Evolutionary conservation across 2,329 filamentous ascomycete genomes (phyloP), one percentile per base, ranked within the genome.

Genomic region (Neonectria ditissima): DNA sequence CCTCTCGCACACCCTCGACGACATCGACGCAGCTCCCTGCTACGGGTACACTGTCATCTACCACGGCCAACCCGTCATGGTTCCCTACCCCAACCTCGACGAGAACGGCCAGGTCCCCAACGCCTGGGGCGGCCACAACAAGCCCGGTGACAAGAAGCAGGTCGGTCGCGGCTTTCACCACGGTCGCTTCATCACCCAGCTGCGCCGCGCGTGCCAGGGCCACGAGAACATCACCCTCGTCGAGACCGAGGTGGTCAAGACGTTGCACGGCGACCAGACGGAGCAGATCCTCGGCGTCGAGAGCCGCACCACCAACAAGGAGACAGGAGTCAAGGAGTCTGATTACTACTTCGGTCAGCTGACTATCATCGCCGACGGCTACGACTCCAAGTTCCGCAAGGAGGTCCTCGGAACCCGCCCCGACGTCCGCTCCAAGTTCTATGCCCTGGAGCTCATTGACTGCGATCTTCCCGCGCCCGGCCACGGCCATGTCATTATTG

Each of bases 341-440:
- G 94, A 97, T 77, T 91, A 86, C 80, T 99, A 93, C 82, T 97
- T 98, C 75, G 96, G 90, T 61, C 86, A 92, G 67, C 83, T 99
- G 65, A 99, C 95, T 22, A 89, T 99, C 68, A 87, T 96, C 43
- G 92, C 93, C 53, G 95, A 99, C 80, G 96, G 96, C 65, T 99
- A 98, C 78, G 89, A 89, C 61, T 97, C 93, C 74, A 94, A 92
- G 74, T 97, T 98, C 82, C 90, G 96, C 70, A 95, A 95, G 78
- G 85, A 92, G 67, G 89, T 92, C 75, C 87, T 94, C 62, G 81
- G 83, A 28, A 85, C 87, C 62, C 90, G 90, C 74, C 94, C 91
- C 73, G 95, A 93, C 80, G 98, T 99, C 82, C 97, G 92, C 83
- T 94, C 91, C 74, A 96, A 93, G 80, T 99, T 99, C 82, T 98